These are phyloP conservation scores for Casuarina cunninghamiana DNA, from an alignment of 306 rosid genomes.

Conservation along the genomic window DNA sequence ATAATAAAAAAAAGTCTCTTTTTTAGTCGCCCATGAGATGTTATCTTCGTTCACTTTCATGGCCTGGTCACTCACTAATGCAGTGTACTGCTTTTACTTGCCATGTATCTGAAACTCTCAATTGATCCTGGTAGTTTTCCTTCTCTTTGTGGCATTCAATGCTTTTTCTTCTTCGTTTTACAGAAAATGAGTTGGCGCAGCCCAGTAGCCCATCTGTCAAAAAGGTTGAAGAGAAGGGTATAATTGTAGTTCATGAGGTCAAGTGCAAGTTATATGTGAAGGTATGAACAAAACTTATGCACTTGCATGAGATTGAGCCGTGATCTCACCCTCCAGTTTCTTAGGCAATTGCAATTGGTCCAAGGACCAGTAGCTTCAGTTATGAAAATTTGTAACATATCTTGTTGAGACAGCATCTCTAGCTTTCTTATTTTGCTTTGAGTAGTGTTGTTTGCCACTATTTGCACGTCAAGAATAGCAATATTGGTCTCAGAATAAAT, in stretches of 20 bases:
- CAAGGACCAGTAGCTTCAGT: background rate
- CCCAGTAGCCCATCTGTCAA: conserved; percentile 97
- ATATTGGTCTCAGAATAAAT: background rate
- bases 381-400: conserved; percentile 1
- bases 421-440: conserved; percentile 12
- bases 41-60: background rate
- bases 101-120: background rate
- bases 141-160: background rate
- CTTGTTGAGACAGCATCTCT: conserved; percentile 13
- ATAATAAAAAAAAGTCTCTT: background rate
- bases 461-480: background rate
- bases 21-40: background rate
- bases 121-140: background rate
- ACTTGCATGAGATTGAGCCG: background rate
- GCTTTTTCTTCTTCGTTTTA: conserved; percentile 29
- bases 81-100: background rate
- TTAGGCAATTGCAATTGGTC: conserved; percentile 5
- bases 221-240: conserved; percentile 87
- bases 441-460: background rate
- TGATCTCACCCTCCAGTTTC: background rate
- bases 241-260: conserved; percentile 82
- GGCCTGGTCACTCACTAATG: background rate
- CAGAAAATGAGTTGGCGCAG: conserved; percentile 74
- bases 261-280: conserved; percentile 95
- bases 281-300: conserved; percentile 42